Base-by-base conservation (phyloP, 345 rosid genomes). In the Eucalyptus pauciflora region DNA sequence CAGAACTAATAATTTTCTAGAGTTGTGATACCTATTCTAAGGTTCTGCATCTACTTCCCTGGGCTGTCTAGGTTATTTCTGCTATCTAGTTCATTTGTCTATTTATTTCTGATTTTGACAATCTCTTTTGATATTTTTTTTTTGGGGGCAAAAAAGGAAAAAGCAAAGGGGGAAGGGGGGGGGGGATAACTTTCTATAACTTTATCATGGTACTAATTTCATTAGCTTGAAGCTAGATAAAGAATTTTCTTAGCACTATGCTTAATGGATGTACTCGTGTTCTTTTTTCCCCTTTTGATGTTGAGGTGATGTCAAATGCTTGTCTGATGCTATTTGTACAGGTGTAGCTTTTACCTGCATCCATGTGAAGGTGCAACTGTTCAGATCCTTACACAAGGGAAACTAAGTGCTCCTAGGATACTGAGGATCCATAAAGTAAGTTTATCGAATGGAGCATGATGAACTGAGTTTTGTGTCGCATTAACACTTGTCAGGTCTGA, bases 331-430 rank as follows among this genome's bases (percentile, higher is more conserved):
- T 88, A 33, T 58, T 91, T 92, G 51, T 91, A 48, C 97, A 98
- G 99, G 92, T 98, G 96, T 92, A 97, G 99, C 93, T 98, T 98
- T 95, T 98, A 93, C 93, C 94, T 98, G 91, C 99, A 95, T 89
- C 97, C 99, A 62, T 96, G 95, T 90, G 99, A 97, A 94, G 99
- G 99, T 79, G 95, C 99, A 29, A 69, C 95, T 87, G 92, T 92
- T 87, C 99, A 96, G 93, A 96, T 97, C 88, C 95, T 95, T 90
- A 96, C 99, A 33, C 98, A 96, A 90, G 99, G 99, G 92, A 98
- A 98, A 92, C 94, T 98, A 69, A 98, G 98, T 92, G 99, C 99
- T 79, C 99, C 99, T 79, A 94, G 99, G 81, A 98, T 98, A 93
- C 92, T 98, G 94, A 96, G 99, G 93, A 95, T 97, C 92, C 98